Percentiles rank a stretch among this genome's conserved stretches.
These are phyloP conservation scores for Trichosporon sp. DNA, from an alignment of 1,284 basidiomycete genomes.

Conservation along the genomic window DNA sequence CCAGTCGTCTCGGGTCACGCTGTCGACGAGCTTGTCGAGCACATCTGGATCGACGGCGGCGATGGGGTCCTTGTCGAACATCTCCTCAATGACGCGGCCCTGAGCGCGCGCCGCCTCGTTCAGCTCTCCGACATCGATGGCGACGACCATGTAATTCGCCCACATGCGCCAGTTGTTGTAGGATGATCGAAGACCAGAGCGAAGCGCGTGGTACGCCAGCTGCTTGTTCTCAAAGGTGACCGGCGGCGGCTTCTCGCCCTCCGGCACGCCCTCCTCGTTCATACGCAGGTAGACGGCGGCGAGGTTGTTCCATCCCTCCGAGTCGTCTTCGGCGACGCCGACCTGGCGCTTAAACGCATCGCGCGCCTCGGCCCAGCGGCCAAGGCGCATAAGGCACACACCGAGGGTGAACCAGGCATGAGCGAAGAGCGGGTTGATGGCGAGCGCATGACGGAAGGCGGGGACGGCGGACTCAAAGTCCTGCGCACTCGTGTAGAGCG, in stretches of 20 bases:
- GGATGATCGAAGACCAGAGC: conserved; percentile 78
- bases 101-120: conserved; percentile 84
- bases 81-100: conserved; percentile 76
- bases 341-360: conserved; percentile 86
- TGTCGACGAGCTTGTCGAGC: conserved; percentile 81
- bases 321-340: conserved; percentile 90
- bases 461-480: conserved; percentile 68
- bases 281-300: conserved; percentile 91
- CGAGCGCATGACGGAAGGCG: conserved; percentile 72
- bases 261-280: conserved; percentile 58
- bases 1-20: conserved; percentile 67
- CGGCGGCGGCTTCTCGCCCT: conserved; percentile 38
- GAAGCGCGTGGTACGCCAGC: conserved; percentile 91
- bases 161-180: conserved; percentile 98
- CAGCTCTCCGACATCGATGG: conserved; percentile 89
- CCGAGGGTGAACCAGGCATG: conserved; percentile 95
- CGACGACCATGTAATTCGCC: conserved; percentile 95
- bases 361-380: conserved; percentile 80
- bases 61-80: conserved; percentile 65
- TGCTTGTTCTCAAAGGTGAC: conserved; percentile 67
- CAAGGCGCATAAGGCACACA: conserved; percentile 77
- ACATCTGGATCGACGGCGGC: conserved; percentile 78
- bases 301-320: conserved; percentile 97
- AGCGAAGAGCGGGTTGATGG: conserved; percentile 84
- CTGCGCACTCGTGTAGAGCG: conserved; percentile 71